Base-by-base conservation (phyloP, 1,284 basidiomycete species). In the Tilletiopsis washingtonensis region DNA sequence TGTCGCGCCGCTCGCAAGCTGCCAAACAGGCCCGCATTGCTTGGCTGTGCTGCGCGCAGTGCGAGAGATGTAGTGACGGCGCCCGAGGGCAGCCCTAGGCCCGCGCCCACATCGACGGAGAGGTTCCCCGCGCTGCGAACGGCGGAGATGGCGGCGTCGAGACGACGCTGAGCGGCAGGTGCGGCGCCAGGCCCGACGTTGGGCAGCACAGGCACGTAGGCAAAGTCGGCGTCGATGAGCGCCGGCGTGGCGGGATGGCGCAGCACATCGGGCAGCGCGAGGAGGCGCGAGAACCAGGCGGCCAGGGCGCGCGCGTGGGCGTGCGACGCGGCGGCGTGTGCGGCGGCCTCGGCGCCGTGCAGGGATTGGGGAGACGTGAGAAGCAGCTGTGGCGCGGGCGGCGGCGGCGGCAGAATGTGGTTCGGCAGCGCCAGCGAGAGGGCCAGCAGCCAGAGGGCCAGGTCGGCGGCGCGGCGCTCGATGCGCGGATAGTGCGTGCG, bases 221-320 rank as follows among this genome's bases (percentile, higher is more conserved):
- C 39, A 21, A 47, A 47, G 29, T 47, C 46, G 36, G 34, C 14
- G 37, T 47, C 40, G 53, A 63, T 39, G 55, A 61, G 40, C 49
- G 58, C 25, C 43, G 56, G 12, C 51, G 58, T 40, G 49, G 56
- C 36, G 57, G 61, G 61, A 51, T 59, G 56, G 50, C 51, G 15
- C 49, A 63, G 42, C 11, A 47, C 46, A 20, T 21, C 23, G 11
- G 42, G 46, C 24, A 40, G 38, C 9, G 14, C 11, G n/a, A 47
- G 34, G n/a, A 47, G 37, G 9, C 46, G 11, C 17, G 29, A 34
- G 19, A 47, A 25, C 34, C 32, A 34, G 17, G 32, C 12, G 32
- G 32, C 12, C 12, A 34, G 32, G 32, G 32, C 12, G 12, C 32
- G 12, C 12, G 32, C 32, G 32, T 34, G 32, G 12, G 17, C 12